Conservation (phyloP, 345 rosid genomes). For the Syzygium oleosum region DNA sequence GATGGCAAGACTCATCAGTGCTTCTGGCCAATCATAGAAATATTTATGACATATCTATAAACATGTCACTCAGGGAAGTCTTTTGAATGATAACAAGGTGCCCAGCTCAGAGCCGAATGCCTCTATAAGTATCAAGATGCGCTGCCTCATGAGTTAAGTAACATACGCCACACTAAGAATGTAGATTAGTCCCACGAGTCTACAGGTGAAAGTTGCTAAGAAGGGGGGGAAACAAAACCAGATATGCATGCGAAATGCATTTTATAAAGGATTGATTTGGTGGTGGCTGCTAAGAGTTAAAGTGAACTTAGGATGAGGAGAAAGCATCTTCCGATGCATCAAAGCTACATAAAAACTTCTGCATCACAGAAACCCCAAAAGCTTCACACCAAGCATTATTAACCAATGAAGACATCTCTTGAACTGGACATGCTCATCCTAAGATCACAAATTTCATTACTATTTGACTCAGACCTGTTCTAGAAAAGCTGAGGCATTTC, state of each 20-base stretch:
- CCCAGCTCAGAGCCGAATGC: background rate
- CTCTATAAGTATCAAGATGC: background rate
- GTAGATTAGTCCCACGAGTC: background rate
- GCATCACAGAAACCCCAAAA: background rate
- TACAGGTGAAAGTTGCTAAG: background rate
- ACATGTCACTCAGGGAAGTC: background rate
- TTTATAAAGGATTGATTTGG: background rate
- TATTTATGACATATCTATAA: background rate
- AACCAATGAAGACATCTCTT: background rate
- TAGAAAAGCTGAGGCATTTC: background rate
- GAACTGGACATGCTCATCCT: background rate
- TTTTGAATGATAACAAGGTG: background rate
- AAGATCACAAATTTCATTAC: background rate
- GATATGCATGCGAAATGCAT: background rate
- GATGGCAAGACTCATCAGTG: background rate
- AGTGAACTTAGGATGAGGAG: background rate
- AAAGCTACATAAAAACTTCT: background rate
- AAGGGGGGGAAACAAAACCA: background rate
- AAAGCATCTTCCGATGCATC: background rate
- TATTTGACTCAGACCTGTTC: background rate
- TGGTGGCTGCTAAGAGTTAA: background rate
- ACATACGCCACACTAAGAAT: background rate
- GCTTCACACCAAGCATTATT: background rate
- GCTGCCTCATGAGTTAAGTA: background rate
- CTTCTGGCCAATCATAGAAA: background rate